phyloP scores from a whole-genome alignment of 257 asterid genomes.

The Galeopsis tetrahit region DNA sequence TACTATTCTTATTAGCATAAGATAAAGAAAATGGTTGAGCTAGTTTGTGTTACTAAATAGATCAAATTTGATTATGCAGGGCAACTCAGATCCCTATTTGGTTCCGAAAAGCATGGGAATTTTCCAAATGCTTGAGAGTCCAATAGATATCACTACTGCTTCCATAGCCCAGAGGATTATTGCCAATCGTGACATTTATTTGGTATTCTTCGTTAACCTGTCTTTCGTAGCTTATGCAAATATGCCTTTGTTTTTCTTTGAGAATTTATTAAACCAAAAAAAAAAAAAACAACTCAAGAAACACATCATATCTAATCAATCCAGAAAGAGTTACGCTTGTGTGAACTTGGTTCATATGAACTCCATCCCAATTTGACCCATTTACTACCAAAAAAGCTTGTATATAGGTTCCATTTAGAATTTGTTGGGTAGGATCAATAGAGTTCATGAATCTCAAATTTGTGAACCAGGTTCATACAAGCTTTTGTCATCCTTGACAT shows the following conservation, averaged over 20 bases:
- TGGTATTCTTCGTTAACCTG: constrained; percentile 49
- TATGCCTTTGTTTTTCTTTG: not conserved
- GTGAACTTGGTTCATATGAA: not conserved
- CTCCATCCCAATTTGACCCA: not conserved
- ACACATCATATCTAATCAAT: too few species aligned
- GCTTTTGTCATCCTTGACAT: not conserved
- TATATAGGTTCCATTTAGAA: not conserved
- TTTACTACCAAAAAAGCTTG: not conserved
- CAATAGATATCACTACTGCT: constrained; percentile 74
- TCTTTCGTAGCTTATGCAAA: not conserved
- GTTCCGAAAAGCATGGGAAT: constrained; percentile 83
- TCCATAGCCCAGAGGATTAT: constrained; percentile 81
- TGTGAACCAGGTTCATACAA: not conserved
- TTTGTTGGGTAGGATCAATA: not conserved
- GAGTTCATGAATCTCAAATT: not conserved
- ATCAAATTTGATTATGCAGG: constrained; percentile 51
- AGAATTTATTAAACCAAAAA: too few species aligned
- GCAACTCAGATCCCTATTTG: constrained; percentile 64
- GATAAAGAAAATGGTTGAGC: not conserved
- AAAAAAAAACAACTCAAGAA: too few species aligned
- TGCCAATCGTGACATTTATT: constrained; percentile 79
- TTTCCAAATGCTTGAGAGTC: constrained; percentile 74
- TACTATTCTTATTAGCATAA: not conserved
- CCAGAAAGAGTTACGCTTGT: not conserved
- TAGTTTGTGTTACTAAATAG: constrained; percentile 25